These are phyloP conservation scores for Eucalyptus shirleyi DNA, from an alignment of 345 rosid species.

Conservation along the genomic window DNA sequence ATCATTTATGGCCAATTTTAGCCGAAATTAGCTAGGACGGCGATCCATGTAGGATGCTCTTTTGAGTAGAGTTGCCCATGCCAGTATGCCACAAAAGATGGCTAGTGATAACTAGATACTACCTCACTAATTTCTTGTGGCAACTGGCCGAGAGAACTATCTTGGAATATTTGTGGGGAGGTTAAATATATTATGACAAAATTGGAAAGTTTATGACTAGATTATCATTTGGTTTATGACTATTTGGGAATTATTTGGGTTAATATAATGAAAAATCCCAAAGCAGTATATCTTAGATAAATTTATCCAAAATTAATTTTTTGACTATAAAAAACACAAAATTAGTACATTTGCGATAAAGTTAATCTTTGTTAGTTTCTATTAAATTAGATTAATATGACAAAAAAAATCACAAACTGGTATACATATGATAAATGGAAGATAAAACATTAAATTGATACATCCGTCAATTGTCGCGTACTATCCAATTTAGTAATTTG, in stretches of 20 bases:
- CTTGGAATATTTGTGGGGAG: neutral
- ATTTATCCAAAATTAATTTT: no score
- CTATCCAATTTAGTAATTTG: no score
- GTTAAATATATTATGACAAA: neutral
- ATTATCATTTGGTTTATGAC: neutral
- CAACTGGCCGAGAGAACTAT: fast-evolving
- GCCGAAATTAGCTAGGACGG: neutral
- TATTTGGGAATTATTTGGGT: no score
- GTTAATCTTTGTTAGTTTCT: fast-evolving
- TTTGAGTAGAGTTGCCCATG: neutral
- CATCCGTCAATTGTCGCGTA: no score
- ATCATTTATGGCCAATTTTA: neutral
- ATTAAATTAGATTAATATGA: no score
- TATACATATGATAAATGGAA: no score
- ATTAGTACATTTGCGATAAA: no score
- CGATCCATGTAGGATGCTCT: neutral
- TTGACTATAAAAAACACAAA: no score
- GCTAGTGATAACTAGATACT: fast-evolving
- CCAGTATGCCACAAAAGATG: fast-evolving
- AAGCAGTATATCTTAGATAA: fast-evolving
- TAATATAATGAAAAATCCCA: no score
- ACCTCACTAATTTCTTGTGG: neutral
- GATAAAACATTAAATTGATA: no score
- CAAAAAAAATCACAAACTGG: no score
- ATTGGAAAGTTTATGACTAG: neutral